phyloP scores from a whole-genome alignment of 495 filamentous ascomycete species.

The Penicillium soppii region DNA sequence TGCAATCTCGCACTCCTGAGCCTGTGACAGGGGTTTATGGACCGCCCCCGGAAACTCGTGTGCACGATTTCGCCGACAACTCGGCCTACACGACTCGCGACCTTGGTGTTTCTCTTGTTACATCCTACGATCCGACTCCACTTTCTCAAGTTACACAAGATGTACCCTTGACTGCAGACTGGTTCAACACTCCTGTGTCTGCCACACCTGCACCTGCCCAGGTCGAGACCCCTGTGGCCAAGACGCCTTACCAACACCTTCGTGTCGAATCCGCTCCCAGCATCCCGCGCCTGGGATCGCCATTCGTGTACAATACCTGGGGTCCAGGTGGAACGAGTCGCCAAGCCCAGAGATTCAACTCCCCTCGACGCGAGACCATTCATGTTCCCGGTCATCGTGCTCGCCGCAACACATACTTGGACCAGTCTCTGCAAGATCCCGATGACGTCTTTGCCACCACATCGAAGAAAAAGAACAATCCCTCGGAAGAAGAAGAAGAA shows the following conservation, averaged over 20 bases:
- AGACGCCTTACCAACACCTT: constrained; percentile 17
- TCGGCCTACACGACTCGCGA: constrained; percentile 67
- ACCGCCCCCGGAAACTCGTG: constrained; percentile 14
- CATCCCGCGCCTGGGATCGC: constrained; percentile 52
- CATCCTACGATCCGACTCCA: constrained; percentile 73
- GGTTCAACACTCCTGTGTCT: constrained; percentile 36
- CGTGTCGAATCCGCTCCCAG: constrained; percentile 24
- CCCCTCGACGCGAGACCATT: constrained; percentile 39
- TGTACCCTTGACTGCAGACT: constrained; percentile 26
- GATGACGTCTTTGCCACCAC: constrained; percentile 51
- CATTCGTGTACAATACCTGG: constrained; percentile 58
- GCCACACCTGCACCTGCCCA: constrained; percentile 16
- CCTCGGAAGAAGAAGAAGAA: constrained; percentile 43
- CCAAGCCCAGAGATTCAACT: constrained; percentile 26
- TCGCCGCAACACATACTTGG: constrained; percentile 48
- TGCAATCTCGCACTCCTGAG: constrained; percentile 72
- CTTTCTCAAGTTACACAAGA: constrained; percentile 60
- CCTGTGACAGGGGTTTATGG: constrained; percentile 61
- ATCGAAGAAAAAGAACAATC: constrained; percentile 46
- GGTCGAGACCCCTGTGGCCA: background rate
- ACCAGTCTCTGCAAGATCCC: constrained; percentile 45
- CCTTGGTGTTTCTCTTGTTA: constrained; percentile 78
- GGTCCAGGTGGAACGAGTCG: constrained; percentile 47
- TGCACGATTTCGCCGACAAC: constrained; percentile 22
- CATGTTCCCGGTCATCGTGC: constrained; percentile 46